These are phyloP conservation scores for Stevia rebaudiana DNA, from an alignment of 140 eudicot species.

Conservation along the genomic window DNA sequence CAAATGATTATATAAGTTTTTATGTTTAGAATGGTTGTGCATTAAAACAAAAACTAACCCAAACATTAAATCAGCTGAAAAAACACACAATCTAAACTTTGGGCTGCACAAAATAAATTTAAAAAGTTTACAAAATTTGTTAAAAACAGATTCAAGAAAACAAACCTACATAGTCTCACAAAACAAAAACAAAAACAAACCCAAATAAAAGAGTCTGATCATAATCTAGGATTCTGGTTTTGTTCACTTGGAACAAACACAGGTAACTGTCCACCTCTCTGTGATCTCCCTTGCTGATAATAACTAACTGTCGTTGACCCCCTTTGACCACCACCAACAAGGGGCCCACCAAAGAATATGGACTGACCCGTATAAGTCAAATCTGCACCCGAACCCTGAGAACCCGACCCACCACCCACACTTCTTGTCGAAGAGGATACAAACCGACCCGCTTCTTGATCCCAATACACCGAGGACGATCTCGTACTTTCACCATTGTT, in stretches of 20 bases:
- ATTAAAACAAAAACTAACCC: background rate
- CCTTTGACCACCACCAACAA: slow-evolving; percentile 40
- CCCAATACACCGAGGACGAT: slow-evolving; percentile 68
- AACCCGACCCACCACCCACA: slow-evolving; percentile 28
- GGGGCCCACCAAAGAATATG: slow-evolving; percentile 91
- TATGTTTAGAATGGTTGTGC: no score
- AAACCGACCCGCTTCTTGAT: slow-evolving; percentile 89
- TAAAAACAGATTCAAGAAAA: background rate
- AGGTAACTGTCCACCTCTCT: slow-evolving; percentile 78
- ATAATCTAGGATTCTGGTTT: slow-evolving; percentile 35
- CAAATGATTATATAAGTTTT: no score
- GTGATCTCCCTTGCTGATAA: slow-evolving; percentile 57
- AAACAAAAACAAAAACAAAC: slow-evolving; percentile 2
- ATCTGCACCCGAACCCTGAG: slow-evolving; percentile 57
- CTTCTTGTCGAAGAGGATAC: slow-evolving; percentile 64
- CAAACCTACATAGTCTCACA: slow-evolving; percentile 8
- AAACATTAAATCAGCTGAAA: background rate
- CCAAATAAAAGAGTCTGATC: slow-evolving; percentile 6
- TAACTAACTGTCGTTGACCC: slow-evolving; percentile 26
- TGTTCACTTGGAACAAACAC: slow-evolving; percentile 64
- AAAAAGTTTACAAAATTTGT: slow-evolving; percentile 4
- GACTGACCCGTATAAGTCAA: slow-evolving; percentile 63
- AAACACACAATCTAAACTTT: background rate
- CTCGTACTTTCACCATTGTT: slow-evolving; percentile 37
- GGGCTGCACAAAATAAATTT: slow-evolving; percentile 1